phyloP scores from a whole-genome alignment of 2,329 filamentous ascomycete genomes.

The Ophiostoma novo-ulmi region DNA sequence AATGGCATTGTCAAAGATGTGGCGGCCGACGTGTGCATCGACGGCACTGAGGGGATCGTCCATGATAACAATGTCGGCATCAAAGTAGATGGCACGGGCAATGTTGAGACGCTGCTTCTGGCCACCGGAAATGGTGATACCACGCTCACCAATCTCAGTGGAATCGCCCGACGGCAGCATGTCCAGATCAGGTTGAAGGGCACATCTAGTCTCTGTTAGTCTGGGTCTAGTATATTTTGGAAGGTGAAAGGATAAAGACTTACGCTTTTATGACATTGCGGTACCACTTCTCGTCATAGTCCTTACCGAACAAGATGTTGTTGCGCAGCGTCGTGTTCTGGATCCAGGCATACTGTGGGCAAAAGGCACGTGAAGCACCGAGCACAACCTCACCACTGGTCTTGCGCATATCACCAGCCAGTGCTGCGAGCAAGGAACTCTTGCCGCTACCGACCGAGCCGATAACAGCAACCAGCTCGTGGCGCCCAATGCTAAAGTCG shows the following conservation, averaged over 20 bases:
- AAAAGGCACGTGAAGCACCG: constrained; percentile 79
- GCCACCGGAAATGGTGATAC: constrained; percentile 90
- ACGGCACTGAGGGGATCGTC: constrained; percentile 66
- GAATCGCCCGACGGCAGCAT: constrained; percentile 86
- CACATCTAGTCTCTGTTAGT: constrained; percentile 49
- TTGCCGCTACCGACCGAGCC: constrained; percentile 88
- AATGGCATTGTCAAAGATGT: constrained; percentile 92
- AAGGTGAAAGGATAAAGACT: background rate
- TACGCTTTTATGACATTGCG: constrained; percentile 69
- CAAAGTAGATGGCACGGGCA: constrained; percentile 70
- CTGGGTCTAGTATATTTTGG: background rate
- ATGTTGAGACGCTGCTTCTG: constrained; percentile 96
- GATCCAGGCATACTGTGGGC: constrained; percentile 96
- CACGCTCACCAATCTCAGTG: constrained; percentile 92
- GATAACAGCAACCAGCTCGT: constrained; percentile 80
- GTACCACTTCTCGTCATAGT: constrained; percentile 72
- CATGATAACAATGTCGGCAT: constrained; percentile 63
- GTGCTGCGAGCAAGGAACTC: constrained; percentile 77
- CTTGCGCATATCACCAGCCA: constrained; percentile 91
- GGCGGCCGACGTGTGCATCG: constrained; percentile 63
- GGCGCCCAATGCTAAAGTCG: constrained; percentile 62
- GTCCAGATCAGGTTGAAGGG: constrained; percentile 76
- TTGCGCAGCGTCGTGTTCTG: constrained; percentile 83
- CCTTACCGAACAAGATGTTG: constrained; percentile 87
- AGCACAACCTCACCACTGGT: constrained; percentile 68